A percentile compares a stretch with the other conserved stretches of the same genome.
Evolutionary conservation across 148 eudicot genomes (phyloP).

Genomic region (Beta vulgaris): DNA sequence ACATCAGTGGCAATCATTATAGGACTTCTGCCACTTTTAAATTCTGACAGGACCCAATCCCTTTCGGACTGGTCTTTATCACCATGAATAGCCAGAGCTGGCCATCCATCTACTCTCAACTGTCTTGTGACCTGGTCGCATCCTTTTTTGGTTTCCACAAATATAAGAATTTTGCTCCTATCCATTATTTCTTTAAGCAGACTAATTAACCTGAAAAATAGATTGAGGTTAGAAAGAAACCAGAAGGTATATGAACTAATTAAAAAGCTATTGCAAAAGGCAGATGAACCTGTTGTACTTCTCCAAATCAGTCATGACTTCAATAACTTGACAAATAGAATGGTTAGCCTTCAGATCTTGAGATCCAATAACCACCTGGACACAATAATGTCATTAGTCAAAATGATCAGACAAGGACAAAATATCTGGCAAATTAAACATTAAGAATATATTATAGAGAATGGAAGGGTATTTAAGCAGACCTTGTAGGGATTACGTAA

Average conservation of each 20-base stretch:
- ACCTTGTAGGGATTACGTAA: conserved; percentile 94
- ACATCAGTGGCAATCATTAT: conserved; percentile 99
- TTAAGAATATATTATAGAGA: not conserved
- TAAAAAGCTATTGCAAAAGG: not conserved
- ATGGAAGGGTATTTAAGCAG: conserved; percentile 1
- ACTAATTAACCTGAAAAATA: conserved; percentile 65
- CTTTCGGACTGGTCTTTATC: conserved; percentile 96
- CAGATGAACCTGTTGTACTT: conserved; percentile 76
- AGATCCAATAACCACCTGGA: conserved; percentile 82
- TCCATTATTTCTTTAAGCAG: conserved; percentile 82
- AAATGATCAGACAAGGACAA: conserved; percentile 10
- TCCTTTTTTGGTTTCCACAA: conserved; percentile 96
- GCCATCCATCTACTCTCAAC: conserved; percentile 98
- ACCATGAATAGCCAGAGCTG: conserved; percentile 97
- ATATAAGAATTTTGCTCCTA: conserved; percentile 80
- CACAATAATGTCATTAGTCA: too few species aligned
- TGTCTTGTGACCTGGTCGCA: conserved; percentile 97
- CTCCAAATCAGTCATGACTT: conserved; percentile 80
- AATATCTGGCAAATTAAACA: not conserved
- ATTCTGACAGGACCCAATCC: conserved; percentile 96
- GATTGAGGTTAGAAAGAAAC: not conserved
- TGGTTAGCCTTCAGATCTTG: conserved; percentile 85
- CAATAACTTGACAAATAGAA: conserved; percentile 86
- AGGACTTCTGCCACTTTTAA: conserved; percentile 95
- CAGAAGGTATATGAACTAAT: not conserved